Conservation (phyloP, 176 grass and related monocot species). For the Sorghum bicolor region DNA sequence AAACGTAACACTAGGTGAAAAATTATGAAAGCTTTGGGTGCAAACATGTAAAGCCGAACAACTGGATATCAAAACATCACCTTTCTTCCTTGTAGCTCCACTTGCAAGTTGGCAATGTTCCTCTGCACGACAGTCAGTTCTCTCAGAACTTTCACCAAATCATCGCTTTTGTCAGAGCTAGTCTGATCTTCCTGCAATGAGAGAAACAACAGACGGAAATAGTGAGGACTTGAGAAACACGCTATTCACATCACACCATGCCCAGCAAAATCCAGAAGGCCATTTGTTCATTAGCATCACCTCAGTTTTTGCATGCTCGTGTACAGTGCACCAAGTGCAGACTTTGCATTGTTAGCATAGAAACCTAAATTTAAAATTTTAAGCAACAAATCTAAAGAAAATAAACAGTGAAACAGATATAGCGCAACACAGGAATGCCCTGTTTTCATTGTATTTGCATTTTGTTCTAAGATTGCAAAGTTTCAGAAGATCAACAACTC, state of each 20-base stretch:
- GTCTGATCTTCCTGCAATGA: constrained; percentile 68
- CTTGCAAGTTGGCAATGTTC: constrained; percentile 95
- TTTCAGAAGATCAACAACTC: background rate
- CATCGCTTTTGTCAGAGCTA: constrained; percentile 77
- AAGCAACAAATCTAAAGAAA: background rate
- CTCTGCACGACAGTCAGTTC: constrained; percentile 79
- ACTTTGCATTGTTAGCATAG: background rate
- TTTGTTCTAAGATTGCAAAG: background rate
- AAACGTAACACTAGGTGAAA: background rate
- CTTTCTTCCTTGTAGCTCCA: constrained; percentile 97
- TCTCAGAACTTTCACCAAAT: constrained; percentile 83
- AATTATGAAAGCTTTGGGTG: background rate
- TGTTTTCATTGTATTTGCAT: background rate
- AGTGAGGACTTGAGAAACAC: background rate
- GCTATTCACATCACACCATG: background rate
- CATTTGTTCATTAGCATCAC: background rate
- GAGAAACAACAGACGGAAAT: background rate
- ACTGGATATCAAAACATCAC: constrained; percentile 25
- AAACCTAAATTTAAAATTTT: background rate
- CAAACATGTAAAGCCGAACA: background rate
- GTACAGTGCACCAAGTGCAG: background rate
- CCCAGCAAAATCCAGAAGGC: background rate
- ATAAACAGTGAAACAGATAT: background rate
- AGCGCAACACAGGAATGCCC: background rate
- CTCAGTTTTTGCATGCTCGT: background rate